Percentiles rank a stretch among this genome's conserved stretches.
Evolutionary conservation across 1,284 basidiomycete genomes (phyloP).

Genomic region (Malassezia caprae): DNA sequence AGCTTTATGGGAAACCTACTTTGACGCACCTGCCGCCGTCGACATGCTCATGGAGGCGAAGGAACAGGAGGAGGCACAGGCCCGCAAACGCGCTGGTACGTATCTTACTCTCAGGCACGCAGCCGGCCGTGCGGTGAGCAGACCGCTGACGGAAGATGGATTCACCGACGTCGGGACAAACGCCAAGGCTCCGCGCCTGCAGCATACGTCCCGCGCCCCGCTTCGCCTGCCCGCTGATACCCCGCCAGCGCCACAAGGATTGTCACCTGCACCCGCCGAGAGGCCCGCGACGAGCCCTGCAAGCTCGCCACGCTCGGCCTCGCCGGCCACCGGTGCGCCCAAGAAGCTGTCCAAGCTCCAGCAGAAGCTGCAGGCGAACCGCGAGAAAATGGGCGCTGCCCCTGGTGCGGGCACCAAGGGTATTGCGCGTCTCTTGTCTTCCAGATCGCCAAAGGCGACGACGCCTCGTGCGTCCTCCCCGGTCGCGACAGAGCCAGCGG

Average conservation of each 20-base stretch:
- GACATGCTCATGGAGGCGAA: conserved; percentile 55
- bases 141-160: background rate
- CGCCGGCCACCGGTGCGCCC: conserved; percentile 38
- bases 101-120: background rate
- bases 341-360: conserved; percentile 54
- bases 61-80: conserved; percentile 10
- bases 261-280: background rate
- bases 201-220: background rate
- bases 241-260: background rate
- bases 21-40: conserved; percentile 69
- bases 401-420: background rate
- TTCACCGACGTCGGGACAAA: background rate
- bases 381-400: background rate
- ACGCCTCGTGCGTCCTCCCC: background rate
- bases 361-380: conserved; percentile 50
- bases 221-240: background rate
- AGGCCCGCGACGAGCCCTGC: background rate
- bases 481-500: background rate
- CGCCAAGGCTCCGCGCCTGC: background rate
- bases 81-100: conserved; percentile 16
- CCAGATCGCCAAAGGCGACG: background rate
- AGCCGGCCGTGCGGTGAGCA: background rate
- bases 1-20: conserved; percentile 77
- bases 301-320: conserved; percentile 44
- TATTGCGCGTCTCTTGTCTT: background rate